Percentiles rank a stretch among this genome's conserved stretches.
Evolutionary conservation across 1,284 basidiomycete genomes (phyloP).

Genomic region (Amylostereum areolatum): DNA sequence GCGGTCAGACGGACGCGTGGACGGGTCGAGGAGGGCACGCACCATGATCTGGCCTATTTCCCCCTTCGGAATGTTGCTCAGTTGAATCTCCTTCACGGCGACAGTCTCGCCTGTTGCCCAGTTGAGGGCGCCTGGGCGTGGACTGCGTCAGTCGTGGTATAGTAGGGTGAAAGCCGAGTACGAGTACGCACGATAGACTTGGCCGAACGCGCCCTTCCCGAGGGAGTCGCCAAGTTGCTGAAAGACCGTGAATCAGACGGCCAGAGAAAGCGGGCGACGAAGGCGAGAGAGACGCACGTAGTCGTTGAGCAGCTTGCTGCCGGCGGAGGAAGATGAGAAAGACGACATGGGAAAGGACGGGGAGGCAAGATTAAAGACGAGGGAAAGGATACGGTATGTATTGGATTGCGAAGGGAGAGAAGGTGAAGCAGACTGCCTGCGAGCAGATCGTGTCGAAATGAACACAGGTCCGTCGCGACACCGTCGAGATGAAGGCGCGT

Average conservation of each 20-base stretch:
- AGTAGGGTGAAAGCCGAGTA: not conserved
- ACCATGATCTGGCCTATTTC: conserved; percentile 98
- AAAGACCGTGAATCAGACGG: no score
- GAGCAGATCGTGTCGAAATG: no score
- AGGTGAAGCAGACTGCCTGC: no score
- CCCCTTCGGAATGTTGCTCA: conserved; percentile 88
- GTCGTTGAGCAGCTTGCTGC: conserved; percentile 28
- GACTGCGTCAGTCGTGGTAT: conserved; percentile 2
- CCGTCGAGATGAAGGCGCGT: no score
- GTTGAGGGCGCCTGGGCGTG: conserved; percentile 75
- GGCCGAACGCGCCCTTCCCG: conserved; percentile 91
- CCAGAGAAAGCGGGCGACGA: no score
- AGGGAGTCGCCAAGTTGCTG: conserved; percentile 93
- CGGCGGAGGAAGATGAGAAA: no score
- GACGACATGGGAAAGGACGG: no score
- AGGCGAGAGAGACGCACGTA: conserved; percentile 21
- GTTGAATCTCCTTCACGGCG: conserved; percentile 90
- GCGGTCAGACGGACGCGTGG: conserved; percentile 8
- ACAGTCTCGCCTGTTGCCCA: conserved; percentile 96
- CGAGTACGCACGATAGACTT: conserved; percentile 77
- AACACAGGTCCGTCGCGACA: no score
- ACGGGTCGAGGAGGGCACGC: conserved; percentile 21
- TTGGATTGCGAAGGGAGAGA: no score
- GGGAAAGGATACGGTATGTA: no score
- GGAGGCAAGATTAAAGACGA: no score